Evolutionary conservation across 257 asterid genomes (phyloP).

Genomic region (Forsythia viridissima): DNA sequence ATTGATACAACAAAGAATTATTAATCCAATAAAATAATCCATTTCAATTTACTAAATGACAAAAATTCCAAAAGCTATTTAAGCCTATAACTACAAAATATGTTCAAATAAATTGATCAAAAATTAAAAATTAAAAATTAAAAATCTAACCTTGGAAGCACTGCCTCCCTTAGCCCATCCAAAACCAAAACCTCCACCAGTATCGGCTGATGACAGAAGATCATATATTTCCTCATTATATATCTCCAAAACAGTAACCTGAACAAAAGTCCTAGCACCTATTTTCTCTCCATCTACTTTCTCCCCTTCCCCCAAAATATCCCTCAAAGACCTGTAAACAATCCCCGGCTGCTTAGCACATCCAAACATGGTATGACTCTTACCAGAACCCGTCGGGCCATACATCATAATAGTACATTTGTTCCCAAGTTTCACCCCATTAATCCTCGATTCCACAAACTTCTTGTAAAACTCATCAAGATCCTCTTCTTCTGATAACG

Average conservation of each 20-base stretch:
- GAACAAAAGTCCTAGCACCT: slow-evolving; percentile 72
- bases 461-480: slow-evolving; percentile 72
- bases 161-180: slow-evolving; percentile 77
- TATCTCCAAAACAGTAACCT: slow-evolving; percentile 89
- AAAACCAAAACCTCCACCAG: slow-evolving; percentile 68
- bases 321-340: slow-evolving; percentile 77
- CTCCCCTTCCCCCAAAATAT: slow-evolving; percentile 61
- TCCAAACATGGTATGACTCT: slow-evolving; percentile 97
- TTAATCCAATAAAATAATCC: background rate
- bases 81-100: background rate
- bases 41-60: too few relatives aligned
- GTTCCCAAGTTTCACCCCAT: slow-evolving; percentile 77
- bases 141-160: slow-evolving; percentile 68
- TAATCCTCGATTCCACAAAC: slow-evolving; percentile 71
- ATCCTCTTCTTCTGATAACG: slow-evolving; percentile 75
- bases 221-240: slow-evolving; percentile 95
- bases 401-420: slow-evolving; percentile 97
- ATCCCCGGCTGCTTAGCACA: slow-evolving; percentile 73
- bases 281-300: slow-evolving; percentile 48
- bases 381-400: slow-evolving; percentile 96
- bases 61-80: background rate
- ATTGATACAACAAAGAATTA: background rate
- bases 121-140: too few relatives aligned
- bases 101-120: too few relatives aligned
- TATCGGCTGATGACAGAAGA: slow-evolving; percentile 49